Base-by-base conservation (phyloP, 2,329 filamentous ascomycete genomes). In the Graphilbum sp. region DNA sequence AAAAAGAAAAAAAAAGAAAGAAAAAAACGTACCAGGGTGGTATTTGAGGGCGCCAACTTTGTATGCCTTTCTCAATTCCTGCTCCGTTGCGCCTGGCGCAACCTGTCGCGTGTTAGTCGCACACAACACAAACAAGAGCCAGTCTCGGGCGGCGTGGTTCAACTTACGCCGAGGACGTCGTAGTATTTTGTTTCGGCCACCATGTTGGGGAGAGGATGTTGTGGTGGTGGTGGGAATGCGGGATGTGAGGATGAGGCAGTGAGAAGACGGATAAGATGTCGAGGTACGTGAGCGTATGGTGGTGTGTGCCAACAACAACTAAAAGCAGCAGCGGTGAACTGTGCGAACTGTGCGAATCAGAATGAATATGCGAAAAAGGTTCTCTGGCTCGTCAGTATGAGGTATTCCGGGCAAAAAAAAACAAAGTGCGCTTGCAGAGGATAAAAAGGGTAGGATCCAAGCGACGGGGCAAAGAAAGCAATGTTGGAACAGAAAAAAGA, bases 41-140 rank as follows among this genome's bases (percentile, higher is more conserved):
- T 78, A 80, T 62, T 88, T 90, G 44, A 90, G 63, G 25, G 84
- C 84, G 49, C 76, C 75, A 48, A 79, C 75, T 60, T 84, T 86
- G 71, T 90, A 93, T 50, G 78, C 86, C 54, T 87, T 86, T 67
- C 90, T 95, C 47, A 98, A 66, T 61, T 95, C 81, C 49, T 78
- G 66, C 52, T 96, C 88, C 42, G 79, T 79, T 47, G 82, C 83
- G 52, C 72, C 76, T 47, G 84, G 79, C 50, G 80, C 47, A 49
- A 92, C 82, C 84, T 92, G 48, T 27, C 21, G 40, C 27, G 24
- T 7, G 37, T 52, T 57, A 42, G 39, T n/a, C n/a, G n/a, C n/a
- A n/a, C n/a, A n/a, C n/a, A n/a, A n/a, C n/a, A n/a, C n/a, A 34
- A 30, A 20, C 27, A 29, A 29, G 6, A 29, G 5, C 7, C 6